Evolutionary conservation across 306 rosid species (phyloP).

Genomic region (Canavalia gladiata): DNA sequence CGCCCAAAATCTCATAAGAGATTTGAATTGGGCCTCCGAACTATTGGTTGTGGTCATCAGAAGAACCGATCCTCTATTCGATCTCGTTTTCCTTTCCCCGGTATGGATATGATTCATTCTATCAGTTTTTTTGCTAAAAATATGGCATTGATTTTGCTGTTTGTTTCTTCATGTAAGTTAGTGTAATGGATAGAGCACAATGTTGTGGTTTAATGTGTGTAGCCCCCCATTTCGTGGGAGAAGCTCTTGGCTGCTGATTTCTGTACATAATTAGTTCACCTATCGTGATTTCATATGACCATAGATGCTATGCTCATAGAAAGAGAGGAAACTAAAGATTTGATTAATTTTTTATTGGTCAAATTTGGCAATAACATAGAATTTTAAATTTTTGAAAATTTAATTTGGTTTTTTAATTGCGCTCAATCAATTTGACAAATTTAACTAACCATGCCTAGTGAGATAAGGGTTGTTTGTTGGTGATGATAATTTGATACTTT

Average conservation of each 20-base stretch:
- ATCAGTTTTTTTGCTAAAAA: not conserved
- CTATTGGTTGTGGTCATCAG: conserved; percentile 59
- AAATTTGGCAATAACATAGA: not conserved
- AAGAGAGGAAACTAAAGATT: not conserved
- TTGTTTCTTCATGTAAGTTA: not conserved
- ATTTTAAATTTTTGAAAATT: not conserved
- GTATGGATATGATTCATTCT: conserved; percentile 51
- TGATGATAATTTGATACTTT: conserved; percentile 18
- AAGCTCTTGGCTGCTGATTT: not conserved
- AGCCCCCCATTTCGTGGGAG: not conserved
- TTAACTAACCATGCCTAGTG: not conserved
- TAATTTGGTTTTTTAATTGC: not conserved
- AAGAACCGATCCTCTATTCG: conserved; percentile 84
- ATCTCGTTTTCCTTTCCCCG: conserved; percentile 75
- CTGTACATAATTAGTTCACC: not conserved
- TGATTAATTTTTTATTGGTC: not conserved
- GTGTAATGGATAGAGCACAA: not conserved
- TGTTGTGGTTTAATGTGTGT: conserved; percentile 1
- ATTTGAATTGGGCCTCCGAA: conserved; percentile 69
- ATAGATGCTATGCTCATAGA: not conserved
- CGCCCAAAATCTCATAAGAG: conserved; percentile 82
- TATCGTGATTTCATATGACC: not conserved
- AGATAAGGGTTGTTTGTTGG: conserved; percentile 3
- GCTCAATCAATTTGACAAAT: not conserved
- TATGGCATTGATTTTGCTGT: conserved; percentile 12